phyloP scores from a whole-genome alignment of 2,329 filamentous ascomycete species.

The Calonectria henricotiae region DNA sequence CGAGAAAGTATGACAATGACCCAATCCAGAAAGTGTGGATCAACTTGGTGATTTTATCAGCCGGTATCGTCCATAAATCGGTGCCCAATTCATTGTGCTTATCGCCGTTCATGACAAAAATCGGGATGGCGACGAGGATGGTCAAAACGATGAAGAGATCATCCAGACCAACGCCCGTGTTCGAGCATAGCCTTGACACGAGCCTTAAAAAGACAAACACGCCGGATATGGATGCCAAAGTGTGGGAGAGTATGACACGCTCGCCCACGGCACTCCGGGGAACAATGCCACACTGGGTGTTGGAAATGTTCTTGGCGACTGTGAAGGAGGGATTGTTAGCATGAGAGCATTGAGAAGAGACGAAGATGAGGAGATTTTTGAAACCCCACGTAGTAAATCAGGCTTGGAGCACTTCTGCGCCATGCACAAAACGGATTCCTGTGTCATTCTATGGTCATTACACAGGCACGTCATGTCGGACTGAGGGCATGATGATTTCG shows the following conservation, averaged over 20 bases:
- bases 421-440: slow-evolving; percentile 10
- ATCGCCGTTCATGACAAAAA: slow-evolving; percentile 54
- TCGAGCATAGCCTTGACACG: slow-evolving; percentile 55
- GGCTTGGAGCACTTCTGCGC: neutral
- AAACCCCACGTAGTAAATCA: neutral
- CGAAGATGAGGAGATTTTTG: neutral
- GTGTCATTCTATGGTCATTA: slow-evolving; percentile 1
- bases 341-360: neutral
- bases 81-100: slow-evolving; percentile 64
- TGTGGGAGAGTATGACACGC: slow-evolving; percentile 56
- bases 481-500: neutral
- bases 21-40: slow-evolving; percentile 62
- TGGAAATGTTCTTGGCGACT: slow-evolving; percentile 39
- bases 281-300: slow-evolving; percentile 32
- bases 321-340: neutral
- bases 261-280: slow-evolving; percentile 53
- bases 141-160: slow-evolving; percentile 58
- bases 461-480: slow-evolving; percentile 16
- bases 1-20: slow-evolving; percentile 65
- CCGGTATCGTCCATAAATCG: slow-evolving; percentile 68
- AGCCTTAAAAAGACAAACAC: slow-evolving; percentile 64
- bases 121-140: slow-evolving; percentile 49
- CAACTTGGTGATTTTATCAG: slow-evolving; percentile 62
- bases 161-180: slow-evolving; percentile 58
- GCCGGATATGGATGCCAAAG: slow-evolving; percentile 57